Percentiles rank a stretch among this genome's conserved stretches.
These are phyloP conservation scores for Ocimum tenuiflorum DNA, from an alignment of 257 asterid species.

Conservation along the genomic window DNA sequence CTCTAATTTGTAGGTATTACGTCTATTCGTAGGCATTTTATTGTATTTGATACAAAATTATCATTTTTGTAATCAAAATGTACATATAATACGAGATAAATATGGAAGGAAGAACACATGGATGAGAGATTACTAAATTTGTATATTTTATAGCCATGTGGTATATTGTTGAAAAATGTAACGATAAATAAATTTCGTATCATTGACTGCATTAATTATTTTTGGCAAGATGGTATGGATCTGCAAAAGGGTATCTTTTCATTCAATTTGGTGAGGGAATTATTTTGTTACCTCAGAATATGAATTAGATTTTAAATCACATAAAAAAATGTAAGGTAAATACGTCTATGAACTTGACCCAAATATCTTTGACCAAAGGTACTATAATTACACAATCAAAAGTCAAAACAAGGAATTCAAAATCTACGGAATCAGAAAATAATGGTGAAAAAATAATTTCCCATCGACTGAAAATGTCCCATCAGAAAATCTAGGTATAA, in stretches of 20 bases:
- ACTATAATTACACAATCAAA: not conserved
- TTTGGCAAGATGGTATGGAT: not conserved
- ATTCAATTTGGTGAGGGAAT: not conserved
- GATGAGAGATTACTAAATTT: no score
- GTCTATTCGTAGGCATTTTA: not conserved
- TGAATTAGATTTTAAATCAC: not conserved
- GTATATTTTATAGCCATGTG: no score
- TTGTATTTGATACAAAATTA: not conserved
- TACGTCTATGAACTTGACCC: not conserved
- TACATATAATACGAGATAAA: no score
- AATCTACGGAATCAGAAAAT: not conserved
- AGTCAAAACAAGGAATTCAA: not conserved
- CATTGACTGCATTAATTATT: not conserved
- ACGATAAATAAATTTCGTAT: not conserved
- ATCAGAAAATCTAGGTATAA: conserved; percentile 18
- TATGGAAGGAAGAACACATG: no score
- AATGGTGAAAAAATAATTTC: not conserved
- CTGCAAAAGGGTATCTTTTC: not conserved
- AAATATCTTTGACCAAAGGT: not conserved
- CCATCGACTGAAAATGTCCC: conserved; percentile 2
- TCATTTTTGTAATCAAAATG: no score
- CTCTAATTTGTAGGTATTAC: not conserved
- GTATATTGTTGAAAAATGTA: not conserved
- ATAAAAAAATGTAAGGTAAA: not conserved
- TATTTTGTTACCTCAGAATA: not conserved